Conservation (phyloP, 805 yeast genomes). For the Ogataea philodendri region DNA sequence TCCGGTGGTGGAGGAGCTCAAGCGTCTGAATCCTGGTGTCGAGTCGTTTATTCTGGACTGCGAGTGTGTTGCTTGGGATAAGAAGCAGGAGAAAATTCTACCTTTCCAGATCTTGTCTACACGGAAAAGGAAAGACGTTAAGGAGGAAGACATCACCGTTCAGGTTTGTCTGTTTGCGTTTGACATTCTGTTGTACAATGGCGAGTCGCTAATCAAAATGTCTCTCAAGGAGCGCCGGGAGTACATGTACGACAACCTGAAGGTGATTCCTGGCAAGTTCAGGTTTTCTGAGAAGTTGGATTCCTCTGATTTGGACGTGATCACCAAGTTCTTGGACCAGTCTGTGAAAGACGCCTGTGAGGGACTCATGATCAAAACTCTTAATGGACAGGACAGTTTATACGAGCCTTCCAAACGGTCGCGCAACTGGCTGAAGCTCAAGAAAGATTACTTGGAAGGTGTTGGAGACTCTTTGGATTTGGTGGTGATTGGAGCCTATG, state of each 20-base stretch:
- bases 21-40: conserved; percentile 32
- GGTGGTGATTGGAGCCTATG: conserved; percentile 91
- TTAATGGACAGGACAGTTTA: conserved; percentile 74
- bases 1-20: conserved; percentile 55
- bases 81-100: conserved; percentile 68
- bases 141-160: conserved; percentile 82
- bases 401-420: conserved; percentile 96
- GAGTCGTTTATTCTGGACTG: conserved; percentile 79
- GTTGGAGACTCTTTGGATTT: conserved; percentile 94
- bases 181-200: conserved; percentile 76
- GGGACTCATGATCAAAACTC: conserved; percentile 91
- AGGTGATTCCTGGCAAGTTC: conserved; percentile 70
- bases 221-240: conserved; percentile 71
- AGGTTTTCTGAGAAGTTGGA: conserved; percentile 75
- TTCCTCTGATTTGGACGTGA: conserved; percentile 66
- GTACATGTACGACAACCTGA: conserved; percentile 53
- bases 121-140: conserved; percentile 90
- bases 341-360: conserved; percentile 89
- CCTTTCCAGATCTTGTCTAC: conserved; percentile 95
- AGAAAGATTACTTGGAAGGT: conserved; percentile 92
- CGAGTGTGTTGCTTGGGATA: conserved; percentile 98
- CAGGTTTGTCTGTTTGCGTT: conserved; percentile 91
- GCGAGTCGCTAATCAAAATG: conserved; percentile 62
- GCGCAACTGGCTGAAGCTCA: conserved; percentile 91
- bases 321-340: conserved; percentile 82